Evolutionary conservation across 2,329 filamentous ascomycete species (phyloP), one percentile per base, ranked within the genome.

Genomic region (Ascochyta pisi): DNA sequence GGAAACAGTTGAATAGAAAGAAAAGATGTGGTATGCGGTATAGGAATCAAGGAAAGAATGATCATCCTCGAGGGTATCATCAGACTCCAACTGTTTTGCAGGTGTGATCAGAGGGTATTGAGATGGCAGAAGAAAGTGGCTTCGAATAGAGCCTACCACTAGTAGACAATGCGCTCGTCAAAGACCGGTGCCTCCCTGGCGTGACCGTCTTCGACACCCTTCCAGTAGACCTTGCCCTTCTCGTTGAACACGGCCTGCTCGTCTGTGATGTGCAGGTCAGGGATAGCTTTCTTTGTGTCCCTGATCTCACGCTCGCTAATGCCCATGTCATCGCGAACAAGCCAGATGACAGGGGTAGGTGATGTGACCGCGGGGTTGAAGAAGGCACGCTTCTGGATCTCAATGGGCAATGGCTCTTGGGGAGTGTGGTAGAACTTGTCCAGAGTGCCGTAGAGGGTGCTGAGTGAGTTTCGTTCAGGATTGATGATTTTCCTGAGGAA

Each of bases 271-370:
- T 66, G 43, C 15, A 82, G 48, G 0, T 66, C 73, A 0, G 71
- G 71, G 4, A 75, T 67, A 23, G 70, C 71, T 52, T 76, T 76
- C 49, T 71, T 71, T 24, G 77, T 77, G 35, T 78, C 71, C 38
- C 66, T 59, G 16, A 80, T 76, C 60, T 81, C 78, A 39, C 78
- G 70, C 58, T 71, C 70, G 3, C 71, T 75, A 9, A 81, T 75
- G 3, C 79, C 78, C 66, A 78, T 71, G 13, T 73, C 71, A 55
- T 82, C 80, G 13, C 66, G 66, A 0, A 78, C 77, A 16, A 81
- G 77, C 80, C 80, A 82, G 13, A 82, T 54, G 13, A 76, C 74
- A 2, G 79, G 79, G 1, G 74, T 77, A 44, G 77, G 73, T 15
- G 70, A 73, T 0, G 73, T 79, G 33, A 82, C 71, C 0, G 76